A percentile compares a stretch with the other conserved stretches of the same genome.
phyloP scores from a whole-genome alignment of 805 yeast species.

The Pichia scutulata region DNA sequence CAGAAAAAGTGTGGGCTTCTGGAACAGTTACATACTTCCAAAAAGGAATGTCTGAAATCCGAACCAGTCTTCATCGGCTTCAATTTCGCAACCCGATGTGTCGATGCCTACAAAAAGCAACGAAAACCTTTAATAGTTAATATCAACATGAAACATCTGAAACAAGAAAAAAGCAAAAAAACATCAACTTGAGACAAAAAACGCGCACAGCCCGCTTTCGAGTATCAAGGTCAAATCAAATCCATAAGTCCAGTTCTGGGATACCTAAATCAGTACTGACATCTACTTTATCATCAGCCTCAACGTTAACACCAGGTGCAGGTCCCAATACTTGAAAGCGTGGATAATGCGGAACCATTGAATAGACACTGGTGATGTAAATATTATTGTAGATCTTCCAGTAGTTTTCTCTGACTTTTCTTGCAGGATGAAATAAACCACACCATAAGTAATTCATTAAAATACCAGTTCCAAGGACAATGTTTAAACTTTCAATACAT shows the following conservation, averaged over 20 bases:
- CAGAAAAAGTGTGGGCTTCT: background rate
- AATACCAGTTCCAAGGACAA: slow-evolving; percentile 69
- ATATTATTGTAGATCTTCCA: slow-evolving; percentile 79
- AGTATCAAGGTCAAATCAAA: no score
- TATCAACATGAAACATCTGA: slow-evolving; percentile 5
- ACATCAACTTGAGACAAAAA: background rate
- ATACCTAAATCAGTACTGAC: slow-evolving; percentile 22
- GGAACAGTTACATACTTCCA: no score
- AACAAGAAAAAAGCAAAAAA: no score
- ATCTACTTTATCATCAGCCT: slow-evolving; percentile 5
- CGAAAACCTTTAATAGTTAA: background rate
- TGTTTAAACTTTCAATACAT: slow-evolving; percentile 64
- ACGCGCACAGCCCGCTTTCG: background rate
- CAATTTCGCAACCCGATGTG: background rate
- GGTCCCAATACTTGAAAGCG: slow-evolving; percentile 30
- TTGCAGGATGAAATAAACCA: slow-evolving; percentile 91
- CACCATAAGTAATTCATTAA: slow-evolving; percentile 72
- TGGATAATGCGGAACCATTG: slow-evolving; percentile 82
- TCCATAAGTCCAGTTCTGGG: slow-evolving; percentile 25
- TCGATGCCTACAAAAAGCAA: background rate
- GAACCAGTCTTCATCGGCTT: background rate
- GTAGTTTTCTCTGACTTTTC: slow-evolving; percentile 73
- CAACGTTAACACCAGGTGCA: background rate
- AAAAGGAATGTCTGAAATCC: background rate
- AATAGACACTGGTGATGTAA: slow-evolving; percentile 65